Conservation (phyloP, 768 basidiomycete genomes). For the Rhodotorula kratochvilovae region DNA sequence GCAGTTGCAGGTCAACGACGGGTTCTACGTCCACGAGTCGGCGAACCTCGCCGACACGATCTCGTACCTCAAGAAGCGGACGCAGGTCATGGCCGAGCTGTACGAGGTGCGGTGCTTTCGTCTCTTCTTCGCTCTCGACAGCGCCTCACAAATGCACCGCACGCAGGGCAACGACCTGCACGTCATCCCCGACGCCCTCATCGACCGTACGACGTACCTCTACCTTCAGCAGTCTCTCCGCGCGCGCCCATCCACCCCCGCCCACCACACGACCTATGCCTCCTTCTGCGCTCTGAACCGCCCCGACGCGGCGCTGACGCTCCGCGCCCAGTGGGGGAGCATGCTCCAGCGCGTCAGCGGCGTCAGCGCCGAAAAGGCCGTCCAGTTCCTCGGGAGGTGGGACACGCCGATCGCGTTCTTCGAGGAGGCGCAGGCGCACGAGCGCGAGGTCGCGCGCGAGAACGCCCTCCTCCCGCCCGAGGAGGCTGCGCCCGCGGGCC, state of each 20-base stretch:
- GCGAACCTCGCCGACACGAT: conserved; percentile 47
- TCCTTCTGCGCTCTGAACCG: conserved; percentile 47
- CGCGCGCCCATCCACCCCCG: not conserved
- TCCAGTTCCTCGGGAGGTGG: conserved; percentile 46
- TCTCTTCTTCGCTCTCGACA: not conserved
- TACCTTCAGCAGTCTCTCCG: conserved; percentile 45
- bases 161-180: conserved; percentile 38
- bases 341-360: conserved; percentile 50
- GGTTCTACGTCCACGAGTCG: conserved; percentile 50
- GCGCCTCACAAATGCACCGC: too few species aligned
- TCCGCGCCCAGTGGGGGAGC: conserved; percentile 45
- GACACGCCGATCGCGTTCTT: conserved; percentile 42
- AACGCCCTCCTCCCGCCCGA: not conserved
- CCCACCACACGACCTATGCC: conserved; percentile 45
- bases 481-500: not conserved
- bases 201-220: conserved; percentile 46
- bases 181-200: conserved; percentile 46
- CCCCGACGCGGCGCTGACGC: conserved; percentile 45
- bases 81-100: conserved; percentile 44
- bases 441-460: conserved; percentile 21
- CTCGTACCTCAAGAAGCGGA: conserved; percentile 47
- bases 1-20: conserved; percentile 49
- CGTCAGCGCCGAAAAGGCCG: conserved; percentile 48
- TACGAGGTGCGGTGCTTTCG: conserved; percentile 30
- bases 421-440: conserved; percentile 2